Conservation (phyloP, 208 protist genomes). For the Leishmania braziliensis region DNA sequence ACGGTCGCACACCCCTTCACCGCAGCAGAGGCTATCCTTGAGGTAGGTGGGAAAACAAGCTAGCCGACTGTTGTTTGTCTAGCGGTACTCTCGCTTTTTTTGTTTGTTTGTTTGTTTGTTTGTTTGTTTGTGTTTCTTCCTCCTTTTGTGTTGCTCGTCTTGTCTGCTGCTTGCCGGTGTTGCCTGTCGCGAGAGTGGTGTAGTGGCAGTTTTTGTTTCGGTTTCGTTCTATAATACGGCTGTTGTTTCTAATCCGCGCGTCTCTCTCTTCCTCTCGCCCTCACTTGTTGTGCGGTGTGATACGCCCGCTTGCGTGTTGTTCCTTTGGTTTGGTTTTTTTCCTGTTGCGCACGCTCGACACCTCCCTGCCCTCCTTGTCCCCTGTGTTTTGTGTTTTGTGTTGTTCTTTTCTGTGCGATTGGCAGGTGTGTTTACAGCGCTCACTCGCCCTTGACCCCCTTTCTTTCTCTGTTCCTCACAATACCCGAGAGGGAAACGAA, state of each 20-base stretch:
- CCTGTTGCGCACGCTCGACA: background rate
- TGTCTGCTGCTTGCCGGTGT: background rate
- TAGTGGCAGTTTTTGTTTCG: background rate
- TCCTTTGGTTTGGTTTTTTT: background rate
- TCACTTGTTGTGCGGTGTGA: background rate
- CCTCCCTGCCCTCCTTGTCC: background rate
- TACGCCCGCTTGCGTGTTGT: background rate
- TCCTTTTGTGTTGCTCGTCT: background rate
- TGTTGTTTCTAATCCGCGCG: background rate
- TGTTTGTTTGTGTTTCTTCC: background rate
- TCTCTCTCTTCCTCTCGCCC: background rate
- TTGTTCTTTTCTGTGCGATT: constrained; percentile 2
- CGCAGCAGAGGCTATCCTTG: background rate
- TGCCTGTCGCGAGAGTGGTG: background rate
- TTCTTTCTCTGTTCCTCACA: background rate
- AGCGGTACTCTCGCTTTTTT: background rate
- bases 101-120: background rate
- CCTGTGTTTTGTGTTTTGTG: background rate
- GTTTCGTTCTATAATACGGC: background rate
- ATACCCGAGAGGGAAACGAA: background rate
- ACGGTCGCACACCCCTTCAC: background rate
- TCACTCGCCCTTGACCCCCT: background rate
- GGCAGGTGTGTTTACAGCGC: background rate
- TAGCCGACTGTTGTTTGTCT: background rate
- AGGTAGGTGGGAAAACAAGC: background rate